Evolutionary conservation across 352 stramenopile species (phyloP).

Genomic region (Phytophthora parvispora): DNA sequence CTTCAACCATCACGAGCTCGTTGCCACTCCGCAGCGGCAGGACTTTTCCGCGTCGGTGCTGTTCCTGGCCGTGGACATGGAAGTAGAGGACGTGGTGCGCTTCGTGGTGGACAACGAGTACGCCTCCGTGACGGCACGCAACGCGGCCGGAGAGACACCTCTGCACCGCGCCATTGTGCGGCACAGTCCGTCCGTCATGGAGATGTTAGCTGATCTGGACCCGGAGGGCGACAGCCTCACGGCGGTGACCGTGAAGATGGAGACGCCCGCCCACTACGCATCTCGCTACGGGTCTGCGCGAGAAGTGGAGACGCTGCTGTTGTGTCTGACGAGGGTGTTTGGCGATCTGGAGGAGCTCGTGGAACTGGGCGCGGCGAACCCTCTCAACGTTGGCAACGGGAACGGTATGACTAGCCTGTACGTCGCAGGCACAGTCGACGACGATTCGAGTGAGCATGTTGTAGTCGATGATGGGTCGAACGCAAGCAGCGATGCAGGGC

Average conservation of each 20-base stretch:
- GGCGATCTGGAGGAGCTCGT: constrained; percentile 2
- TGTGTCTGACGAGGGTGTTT: constrained; percentile 12
- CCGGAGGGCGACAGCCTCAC: constrained; percentile 7
- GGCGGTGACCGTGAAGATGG: neutral
- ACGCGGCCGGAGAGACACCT: constrained; percentile 18
- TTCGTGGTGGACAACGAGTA: constrained; percentile 43
- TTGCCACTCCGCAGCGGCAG: constrained; percentile 9
- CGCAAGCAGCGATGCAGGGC: neutral
- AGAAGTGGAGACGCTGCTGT: constrained; percentile 11
- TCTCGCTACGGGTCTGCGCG: constrained; percentile 8
- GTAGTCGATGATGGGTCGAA: neutral
- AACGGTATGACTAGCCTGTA: constrained; percentile 19
- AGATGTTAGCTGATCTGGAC: constrained; percentile 25
- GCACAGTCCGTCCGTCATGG: constrained; percentile 12
- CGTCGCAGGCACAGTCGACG: constrained; percentile 5
- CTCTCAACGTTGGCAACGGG: constrained; percentile 13
- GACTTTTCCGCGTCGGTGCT: constrained; percentile 27
- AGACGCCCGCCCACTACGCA: constrained; percentile 30
- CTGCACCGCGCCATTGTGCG: constrained; percentile 29
- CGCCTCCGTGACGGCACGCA: neutral
- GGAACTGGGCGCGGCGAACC: constrained; percentile 2
- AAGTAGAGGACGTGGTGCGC: constrained; percentile 6
- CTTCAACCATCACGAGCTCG: constrained; percentile 37
- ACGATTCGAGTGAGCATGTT: neutral
- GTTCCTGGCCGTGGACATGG: constrained; percentile 14